Evolutionary conservation across 305 asterid species (phyloP).

Genomic region (Lippia alba): DNA sequence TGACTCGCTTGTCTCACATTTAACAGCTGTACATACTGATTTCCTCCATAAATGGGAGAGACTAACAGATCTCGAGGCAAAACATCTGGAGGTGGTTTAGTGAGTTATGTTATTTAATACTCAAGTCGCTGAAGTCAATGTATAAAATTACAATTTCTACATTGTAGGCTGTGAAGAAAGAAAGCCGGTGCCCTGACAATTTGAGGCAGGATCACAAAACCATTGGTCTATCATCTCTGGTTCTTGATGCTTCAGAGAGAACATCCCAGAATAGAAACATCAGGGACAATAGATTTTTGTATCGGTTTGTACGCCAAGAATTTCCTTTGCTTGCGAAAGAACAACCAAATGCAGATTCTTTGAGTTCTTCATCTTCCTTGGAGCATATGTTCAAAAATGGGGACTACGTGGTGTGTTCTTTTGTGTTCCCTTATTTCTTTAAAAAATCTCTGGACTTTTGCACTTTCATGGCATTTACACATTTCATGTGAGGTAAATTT

Average conservation of each 20-base stretch:
- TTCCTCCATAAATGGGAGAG: constrained; percentile 93
- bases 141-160: constrained; percentile 28
- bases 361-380: constrained; percentile 50
- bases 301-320: constrained; percentile 67
- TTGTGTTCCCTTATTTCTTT: constrained; percentile 21
- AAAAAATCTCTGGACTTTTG: constrained; percentile 29
- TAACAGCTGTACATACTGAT: constrained; percentile 59
- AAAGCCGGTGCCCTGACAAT: constrained; percentile 64
- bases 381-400: constrained; percentile 65
- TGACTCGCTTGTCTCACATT: constrained; percentile 84
- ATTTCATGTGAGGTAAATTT: constrained; percentile 22
- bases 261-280: constrained; percentile 39
- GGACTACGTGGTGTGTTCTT: constrained; percentile 86
- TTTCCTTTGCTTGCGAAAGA: constrained; percentile 38
- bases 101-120: constrained; percentile 28
- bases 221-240: constrained; percentile 60
- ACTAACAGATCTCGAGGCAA: constrained; percentile 90
- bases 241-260: constrained; percentile 66
- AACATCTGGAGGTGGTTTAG: constrained; percentile 71
- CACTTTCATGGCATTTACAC: constrained; percentile 20
- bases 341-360: constrained; percentile 45
- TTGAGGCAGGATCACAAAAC: constrained; percentile 50
- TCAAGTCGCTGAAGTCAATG: constrained; percentile 33
- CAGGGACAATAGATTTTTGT: constrained; percentile 60
- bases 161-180: constrained; percentile 70